Base-by-base conservation (phyloP, 148 eudicot genomes). In the Rhododendron molle region DNA sequence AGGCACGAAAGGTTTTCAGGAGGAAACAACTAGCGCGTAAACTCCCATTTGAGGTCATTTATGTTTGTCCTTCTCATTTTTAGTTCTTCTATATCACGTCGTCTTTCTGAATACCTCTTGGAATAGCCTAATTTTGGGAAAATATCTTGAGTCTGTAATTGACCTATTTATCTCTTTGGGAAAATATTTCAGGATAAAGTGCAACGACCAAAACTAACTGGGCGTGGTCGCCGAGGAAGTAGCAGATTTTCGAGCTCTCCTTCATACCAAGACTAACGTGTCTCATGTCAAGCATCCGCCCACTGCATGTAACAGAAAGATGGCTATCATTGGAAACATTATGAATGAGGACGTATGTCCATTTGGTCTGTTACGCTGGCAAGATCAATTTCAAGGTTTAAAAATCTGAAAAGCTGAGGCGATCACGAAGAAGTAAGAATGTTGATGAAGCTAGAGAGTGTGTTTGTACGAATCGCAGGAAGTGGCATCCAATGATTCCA, bases 11-110 rank as follows among this genome's bases (percentile, higher is more conserved):
- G 78, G 50, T 88, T 72, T 88, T 88, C 74, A 71, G 81, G 86
- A 92, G 87, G 88, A 93, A 83, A 85, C 89, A 81, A 83, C 16
- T 80, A 56, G 82, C 85, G 73, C 87, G 69, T 21, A 91, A 77
- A 47, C 83, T 90, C 13, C 87, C 90, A 49, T 84, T 85, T 49
- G 87, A 85, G 94, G 99, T 93, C 38, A 30, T 30, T 43, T 82
- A 74, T 20, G 23, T 23, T 43, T 60, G 67, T 76, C 86, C 36
- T 54, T 2, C 15, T 81, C 28, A 26, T 58, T 54, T 11, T 28
- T 15, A 3, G 77, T 36, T 46, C 65, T 62, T 20, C 20, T 82
- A 56, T 26, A 1, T 30, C 78, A 36, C 8, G 20, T 72, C 8
- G 0, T 32, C 50, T 56, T 81, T 28, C 44, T 47, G 47, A 18